These are phyloP conservation scores for Leccinum olivaceopallidum DNA, from an alignment of 768 basidiomycete genomes.

Conservation along the genomic window DNA sequence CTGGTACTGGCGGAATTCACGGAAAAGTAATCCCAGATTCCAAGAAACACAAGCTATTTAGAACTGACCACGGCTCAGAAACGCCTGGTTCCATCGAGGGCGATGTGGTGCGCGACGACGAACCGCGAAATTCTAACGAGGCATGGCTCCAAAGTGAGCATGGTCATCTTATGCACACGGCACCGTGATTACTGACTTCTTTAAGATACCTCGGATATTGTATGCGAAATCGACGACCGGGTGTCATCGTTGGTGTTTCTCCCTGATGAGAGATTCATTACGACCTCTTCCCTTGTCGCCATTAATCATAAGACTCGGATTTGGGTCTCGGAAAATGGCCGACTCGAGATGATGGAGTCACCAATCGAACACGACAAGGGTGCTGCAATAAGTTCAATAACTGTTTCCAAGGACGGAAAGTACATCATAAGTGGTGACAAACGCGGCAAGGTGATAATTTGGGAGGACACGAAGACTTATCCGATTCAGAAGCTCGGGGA, in stretches of 20 bases:
- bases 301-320: neutral
- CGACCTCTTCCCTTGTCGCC: neutral
- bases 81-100: neutral
- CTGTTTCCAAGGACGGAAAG: constrained; percentile 11
- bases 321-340: neutral
- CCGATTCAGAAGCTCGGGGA: neutral
- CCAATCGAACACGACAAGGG: neutral
- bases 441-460: constrained; percentile 11
- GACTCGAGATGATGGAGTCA: neutral
- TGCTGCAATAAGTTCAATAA: neutral
- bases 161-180: neutral
- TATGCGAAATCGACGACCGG: neutral
- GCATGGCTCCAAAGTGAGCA: neutral
- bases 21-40: neutral
- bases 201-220: neutral
- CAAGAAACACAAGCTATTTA: neutral
- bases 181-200: neutral
- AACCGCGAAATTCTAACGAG: neutral
- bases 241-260: constrained; percentile 6
- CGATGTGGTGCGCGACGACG: neutral
- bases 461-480: neutral
- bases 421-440: constrained; percentile 10
- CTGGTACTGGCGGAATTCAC: neutral
- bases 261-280: constrained; percentile 1
- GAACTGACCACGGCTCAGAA: neutral